Base-by-base conservation (phyloP, 208 protist genomes). In the Trypanosomatidae sp. region DNA sequence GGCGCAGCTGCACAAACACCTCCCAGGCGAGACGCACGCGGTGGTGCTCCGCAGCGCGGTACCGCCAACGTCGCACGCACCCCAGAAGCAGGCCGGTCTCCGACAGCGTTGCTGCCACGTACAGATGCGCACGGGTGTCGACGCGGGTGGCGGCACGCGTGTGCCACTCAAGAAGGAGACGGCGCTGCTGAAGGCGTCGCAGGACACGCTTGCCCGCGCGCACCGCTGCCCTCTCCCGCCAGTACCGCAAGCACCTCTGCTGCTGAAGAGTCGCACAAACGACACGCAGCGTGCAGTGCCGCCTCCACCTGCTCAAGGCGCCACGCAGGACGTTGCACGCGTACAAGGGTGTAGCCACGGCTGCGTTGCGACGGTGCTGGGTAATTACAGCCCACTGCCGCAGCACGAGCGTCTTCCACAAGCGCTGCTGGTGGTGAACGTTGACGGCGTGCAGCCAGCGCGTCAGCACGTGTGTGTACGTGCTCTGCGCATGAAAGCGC, bases 41-140 rank as follows among this genome's bases (percentile, higher is more conserved):
- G 49, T 65, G 77, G 8, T 69, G 69, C 55, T 62, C 71, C 49
- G 71, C 71, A 33, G 76, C 71, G 0, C 89, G 83, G 12, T 44
- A 28, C 5, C 81, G 75, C 90, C 92, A 97, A 46, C 73, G 74
- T 46, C 88, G 88, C 74, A 93, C 56, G 62, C 85, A 90, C 9
- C 80, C 78, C 25, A 92, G 64, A 17, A 90, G 76, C 30, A 90
- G 62, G 4, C 87, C 81, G 17, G 89, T 86, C 52, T 97, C 90
- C 6, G 81, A 80, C 22, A 95, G 66, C 17, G 87, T 91, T 41
- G 87, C 89, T 0, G 90, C 90, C n/a, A 95, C 65, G 22, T 83
- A 81, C 46, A 83, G 50, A 22, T 78, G 59, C 3, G 67, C 68
- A 22, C 75, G 84, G 10, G 46, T 25, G 33, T 69, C 36, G 7